These are phyloP conservation scores for Chrysoporthe austroafricana DNA, from an alignment of 2,329 filamentous ascomycete genomes.

Conservation along the genomic window DNA sequence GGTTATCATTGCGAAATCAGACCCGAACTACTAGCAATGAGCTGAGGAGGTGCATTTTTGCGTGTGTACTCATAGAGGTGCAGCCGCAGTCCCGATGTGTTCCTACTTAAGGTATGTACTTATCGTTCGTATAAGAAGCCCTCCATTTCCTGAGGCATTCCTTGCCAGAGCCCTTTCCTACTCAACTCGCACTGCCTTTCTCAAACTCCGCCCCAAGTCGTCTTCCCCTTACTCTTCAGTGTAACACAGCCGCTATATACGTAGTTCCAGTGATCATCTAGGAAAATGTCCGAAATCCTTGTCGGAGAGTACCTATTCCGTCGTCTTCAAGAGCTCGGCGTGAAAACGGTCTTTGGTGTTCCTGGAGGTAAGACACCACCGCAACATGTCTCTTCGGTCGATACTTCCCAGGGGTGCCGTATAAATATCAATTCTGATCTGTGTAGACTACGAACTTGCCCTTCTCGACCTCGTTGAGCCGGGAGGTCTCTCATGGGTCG, in stretches of 20 bases:
- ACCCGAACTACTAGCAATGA: too few species aligned
- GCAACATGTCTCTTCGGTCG: neutral
- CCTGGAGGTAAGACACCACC: conserved; percentile 41
- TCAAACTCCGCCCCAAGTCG: too few species aligned
- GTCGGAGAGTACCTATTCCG: conserved; percentile 58
- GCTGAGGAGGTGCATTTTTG: too few species aligned
- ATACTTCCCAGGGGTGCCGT: neutral
- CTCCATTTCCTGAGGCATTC: too few species aligned
- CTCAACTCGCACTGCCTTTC: too few species aligned
- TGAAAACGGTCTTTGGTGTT: conserved; percentile 53
- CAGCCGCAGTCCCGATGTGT: too few species aligned
- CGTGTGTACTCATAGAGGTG: too few species aligned
- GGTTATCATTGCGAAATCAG: too few species aligned
- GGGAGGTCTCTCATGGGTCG: conserved; percentile 52
- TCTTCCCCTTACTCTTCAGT: too few species aligned
- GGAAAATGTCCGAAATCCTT: conserved; percentile 30
- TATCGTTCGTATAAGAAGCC: too few species aligned
- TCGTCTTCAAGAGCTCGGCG: conserved; percentile 51
- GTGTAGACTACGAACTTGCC: conserved; percentile 56
- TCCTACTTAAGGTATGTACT: too few species aligned
- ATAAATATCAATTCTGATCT: neutral
- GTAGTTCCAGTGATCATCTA: neutral
- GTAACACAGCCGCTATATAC: neutral
- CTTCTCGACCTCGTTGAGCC: conserved; percentile 54
- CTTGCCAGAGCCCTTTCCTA: too few species aligned